Conservation (phyloP, 2,329 filamentous ascomycete species). For the Fusarium sp. region DNA sequence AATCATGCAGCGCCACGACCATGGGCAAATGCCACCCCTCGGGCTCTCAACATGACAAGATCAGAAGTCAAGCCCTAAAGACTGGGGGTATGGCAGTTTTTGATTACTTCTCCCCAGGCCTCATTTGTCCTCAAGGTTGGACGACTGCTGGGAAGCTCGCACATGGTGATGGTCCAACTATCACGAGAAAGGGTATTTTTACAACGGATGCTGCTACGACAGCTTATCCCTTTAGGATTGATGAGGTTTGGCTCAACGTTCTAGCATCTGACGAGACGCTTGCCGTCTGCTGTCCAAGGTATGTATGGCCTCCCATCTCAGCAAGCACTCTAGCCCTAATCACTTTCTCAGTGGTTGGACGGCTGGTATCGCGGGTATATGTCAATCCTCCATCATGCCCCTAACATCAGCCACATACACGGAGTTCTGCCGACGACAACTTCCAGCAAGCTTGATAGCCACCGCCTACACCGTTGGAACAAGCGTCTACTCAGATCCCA, state of each 20-base stretch:
- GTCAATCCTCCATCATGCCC: constrained; percentile 19
- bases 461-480: background rate
- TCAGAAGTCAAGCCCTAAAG: background rate
- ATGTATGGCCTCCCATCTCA: too few species aligned
- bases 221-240: background rate
- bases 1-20: constrained; percentile 7
- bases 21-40: constrained; percentile 41
- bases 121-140: constrained; percentile 45
- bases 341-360: constrained; percentile 23
- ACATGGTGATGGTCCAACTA: background rate
- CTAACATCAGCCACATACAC: background rate
- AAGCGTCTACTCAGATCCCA: background rate
- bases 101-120: constrained; percentile 41
- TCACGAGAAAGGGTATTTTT: constrained; percentile 16
- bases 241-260: background rate
- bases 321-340: background rate
- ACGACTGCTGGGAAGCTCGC: constrained; percentile 41
- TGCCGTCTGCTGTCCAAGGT: constrained; percentile 42
- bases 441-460: background rate
- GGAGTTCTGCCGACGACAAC: rapidly evolving
- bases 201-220: background rate
- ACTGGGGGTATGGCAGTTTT: constrained; percentile 7
- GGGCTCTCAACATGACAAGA: constrained; percentile 28
- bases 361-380: constrained; percentile 8
- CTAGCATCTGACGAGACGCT: constrained; percentile 35